Evolutionary conservation across 2,329 filamentous ascomycete genomes (phyloP), one percentile per base, ranked within the genome.

Genomic region (Pezicula rhizophila): DNA sequence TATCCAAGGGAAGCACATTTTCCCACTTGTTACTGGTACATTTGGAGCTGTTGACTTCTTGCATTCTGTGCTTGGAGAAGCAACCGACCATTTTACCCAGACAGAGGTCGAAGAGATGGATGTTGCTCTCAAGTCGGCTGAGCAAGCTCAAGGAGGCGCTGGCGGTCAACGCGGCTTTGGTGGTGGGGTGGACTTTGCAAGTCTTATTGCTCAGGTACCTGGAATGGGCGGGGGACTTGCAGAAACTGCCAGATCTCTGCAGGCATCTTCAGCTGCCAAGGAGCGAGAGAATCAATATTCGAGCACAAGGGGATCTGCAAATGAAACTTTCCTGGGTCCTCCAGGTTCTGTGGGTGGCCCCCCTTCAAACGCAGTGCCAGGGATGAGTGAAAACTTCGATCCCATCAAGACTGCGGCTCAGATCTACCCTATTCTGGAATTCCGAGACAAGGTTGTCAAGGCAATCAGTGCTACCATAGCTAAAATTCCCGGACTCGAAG

Each of bases 351-450:
- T 67, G 14, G 67, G 69, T 35, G 70, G 66, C 5, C 68, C 70
- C 25, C 68, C 71, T 38, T 69, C 67, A 10, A 70, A 69, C 54
- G 69, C 80, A 12, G 80, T 90, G 8, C 86, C 85, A 17, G 89
- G 87, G 5, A 88, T 91, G 75, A 85, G 81, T 60, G 74, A 80
- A 12, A 74, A 78, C 61, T 88, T 95, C 51, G 91, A 96, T 60
- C 85, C 87, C 0, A 79, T 87, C 58, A 84, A 89, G 66, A 85
- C 84, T 0, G 78, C 85, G 12, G 74, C 77, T 35, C 83, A 95
- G 69, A 96, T 99, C 56, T 97, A 97, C 62, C 93, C 93, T 1
- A 96, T 99, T 52, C 78, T 99, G 0, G 79, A 88, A 52, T 99
- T 97, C 74, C 81, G 92, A 51, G 93, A 99, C 72, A 93, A 86